Base-by-base conservation (phyloP, 495 filamentous ascomycete species). In the Hyaloscypha hepaticicola region DNA sequence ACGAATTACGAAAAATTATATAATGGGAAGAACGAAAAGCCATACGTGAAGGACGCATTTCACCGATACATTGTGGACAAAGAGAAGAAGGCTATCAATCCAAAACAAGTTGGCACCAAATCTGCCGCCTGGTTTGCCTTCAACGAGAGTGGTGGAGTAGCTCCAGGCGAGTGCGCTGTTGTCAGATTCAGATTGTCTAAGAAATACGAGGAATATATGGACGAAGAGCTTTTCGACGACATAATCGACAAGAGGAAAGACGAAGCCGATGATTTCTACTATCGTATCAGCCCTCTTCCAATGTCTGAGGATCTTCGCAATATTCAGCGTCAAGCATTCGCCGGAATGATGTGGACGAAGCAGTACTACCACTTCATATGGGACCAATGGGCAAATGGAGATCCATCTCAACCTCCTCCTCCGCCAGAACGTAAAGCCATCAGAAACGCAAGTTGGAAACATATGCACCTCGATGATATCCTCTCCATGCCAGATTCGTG, bases 321-420 rank as follows among this genome's bases (percentile, higher is more conserved):
- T 76, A 93, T 98, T 68, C 94, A 98, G 72, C 84, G 94, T 59
- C 94, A 98, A 76, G 94, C 94, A 3, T 89, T 97, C 58, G 84
- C 91, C 0, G 94, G 94, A 49, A 97, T 98, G 95, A 86, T 98
- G 81, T 98, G 94, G 94, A 92, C 87, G 53, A 98, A 98, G 75
- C 93, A 98, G 76, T 90, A 90, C 75, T 98, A 98, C 73, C 87
- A 96, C 71, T 96, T 98, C 76, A 87, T 97, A 67, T 97, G 91
- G 91, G 93, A 97, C 52, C 90, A 98, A 72, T 98, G 94, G 94
- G 90, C 91, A 19, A 96, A 94, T 70, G 94, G 85, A 38, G 85
- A 88, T 69, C 85, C 85, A 38, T 72, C 72, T 56, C 75, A 91
- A 77, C 91, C 93, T 16, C 90, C 93, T 14, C 94, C 94, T 53